A percentile compares a stretch with the other conserved stretches of the same genome.
These are phyloP conservation scores for Paecilomyces sp. DNA, from an alignment of 2,329 filamentous ascomycete species.

Conservation along the genomic window DNA sequence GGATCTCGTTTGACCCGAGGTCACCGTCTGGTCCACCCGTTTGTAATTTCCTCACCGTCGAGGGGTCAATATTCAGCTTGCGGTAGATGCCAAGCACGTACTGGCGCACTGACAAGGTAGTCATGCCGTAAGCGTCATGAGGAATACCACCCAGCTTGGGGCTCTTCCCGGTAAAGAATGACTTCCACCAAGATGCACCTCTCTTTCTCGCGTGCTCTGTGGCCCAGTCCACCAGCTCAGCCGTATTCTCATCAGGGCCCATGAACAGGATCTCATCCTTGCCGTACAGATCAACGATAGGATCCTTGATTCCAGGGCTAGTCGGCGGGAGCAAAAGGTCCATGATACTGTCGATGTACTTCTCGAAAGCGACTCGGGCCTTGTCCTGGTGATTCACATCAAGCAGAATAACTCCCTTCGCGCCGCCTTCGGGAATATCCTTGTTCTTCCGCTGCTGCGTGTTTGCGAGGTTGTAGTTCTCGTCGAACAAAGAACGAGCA, in stretches of 20 bases:
- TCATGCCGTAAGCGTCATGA: conserved; percentile 96
- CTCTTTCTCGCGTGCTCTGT: conserved; percentile 83
- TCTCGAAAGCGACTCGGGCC: conserved; percentile 87
- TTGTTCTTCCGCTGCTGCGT: conserved; percentile 99
- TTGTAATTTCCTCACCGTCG: conserved; percentile 85
- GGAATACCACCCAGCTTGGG: conserved; percentile 93
- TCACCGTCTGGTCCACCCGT: conserved; percentile 96
- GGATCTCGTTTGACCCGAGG: conserved; percentile 93
- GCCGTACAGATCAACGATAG: conserved; percentile 89
- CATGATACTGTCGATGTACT: conserved; percentile 98
- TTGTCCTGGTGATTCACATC: conserved; percentile 94
- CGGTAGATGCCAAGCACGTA: conserved; percentile 96
- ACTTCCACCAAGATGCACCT: conserved; percentile 98
- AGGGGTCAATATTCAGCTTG: conserved; percentile 83
- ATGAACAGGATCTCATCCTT: conserved; percentile 97
- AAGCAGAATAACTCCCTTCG: conserved; percentile 93
- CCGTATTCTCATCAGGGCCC: conserved; percentile 98
- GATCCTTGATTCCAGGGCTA: conserved; percentile 97
- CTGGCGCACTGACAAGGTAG: conserved; percentile 89
- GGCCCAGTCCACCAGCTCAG: conserved; percentile 96
- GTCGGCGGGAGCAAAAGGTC: conserved; percentile 84
- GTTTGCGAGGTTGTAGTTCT: conserved; percentile 97
- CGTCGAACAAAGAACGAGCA: conserved; percentile 90
- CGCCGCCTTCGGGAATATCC: conserved; percentile 96
- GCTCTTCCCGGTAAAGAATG: conserved; percentile 98